phyloP scores from a whole-genome alignment of 305 asterid genomes.

The Rubia peregrina region DNA sequence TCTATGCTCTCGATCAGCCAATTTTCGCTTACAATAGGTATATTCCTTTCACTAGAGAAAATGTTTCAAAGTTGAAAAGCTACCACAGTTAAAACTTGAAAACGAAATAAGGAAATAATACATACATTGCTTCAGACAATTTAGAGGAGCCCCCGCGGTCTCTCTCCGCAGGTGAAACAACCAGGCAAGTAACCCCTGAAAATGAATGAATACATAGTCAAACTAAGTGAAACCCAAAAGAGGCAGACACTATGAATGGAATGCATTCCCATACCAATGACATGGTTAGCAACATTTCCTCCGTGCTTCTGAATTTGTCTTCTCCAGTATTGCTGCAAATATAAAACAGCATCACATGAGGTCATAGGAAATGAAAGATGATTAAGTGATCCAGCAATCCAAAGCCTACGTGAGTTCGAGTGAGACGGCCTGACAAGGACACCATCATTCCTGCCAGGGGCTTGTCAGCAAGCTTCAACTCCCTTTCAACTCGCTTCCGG shows the following conservation, averaged over 20 bases:
- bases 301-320: constrained; percentile 67
- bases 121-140: constrained; percentile 76
- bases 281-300: constrained; percentile 58
- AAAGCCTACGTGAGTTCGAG: constrained; percentile 48
- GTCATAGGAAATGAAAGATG: background rate
- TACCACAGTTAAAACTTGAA: background rate
- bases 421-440: constrained; percentile 67
- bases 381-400: background rate
- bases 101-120: background rate
- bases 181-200: constrained; percentile 66
- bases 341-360: constrained; percentile 1
- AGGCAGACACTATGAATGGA: background rate
- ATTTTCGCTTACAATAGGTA: constrained; percentile 66
- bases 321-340: constrained; percentile 73
- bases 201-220: background rate
- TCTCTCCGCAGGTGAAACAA: constrained; percentile 64
- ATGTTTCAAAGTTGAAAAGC: background rate
- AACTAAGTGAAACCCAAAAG: background rate
- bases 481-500: constrained; percentile 24
- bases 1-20: constrained; percentile 72
- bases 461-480: constrained; percentile 23
- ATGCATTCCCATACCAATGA: constrained; percentile 41
- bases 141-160: constrained; percentile 78
- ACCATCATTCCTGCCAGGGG: constrained; percentile 64
- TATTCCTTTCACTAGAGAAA: constrained; percentile 50